Evolutionary conservation across 1,139 yeast genomes (phyloP).

Genomic region (Hyphopichia pseudoburtonii): DNA sequence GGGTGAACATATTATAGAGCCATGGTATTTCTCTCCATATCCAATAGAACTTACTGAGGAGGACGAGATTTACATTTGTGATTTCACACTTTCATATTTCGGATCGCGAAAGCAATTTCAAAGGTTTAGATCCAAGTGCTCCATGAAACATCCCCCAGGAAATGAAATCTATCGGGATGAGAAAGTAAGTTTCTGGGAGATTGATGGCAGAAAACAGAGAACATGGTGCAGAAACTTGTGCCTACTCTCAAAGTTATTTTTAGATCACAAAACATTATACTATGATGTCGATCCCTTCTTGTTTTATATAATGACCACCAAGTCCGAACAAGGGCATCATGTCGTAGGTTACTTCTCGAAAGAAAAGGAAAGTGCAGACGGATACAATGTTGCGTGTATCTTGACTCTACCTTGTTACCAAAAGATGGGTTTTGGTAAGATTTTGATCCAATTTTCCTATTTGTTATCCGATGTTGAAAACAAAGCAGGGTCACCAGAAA

Average conservation of each 20-base stretch:
- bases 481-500: slow-evolving; percentile 95
- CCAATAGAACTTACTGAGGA: slow-evolving; percentile 93
- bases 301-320: slow-evolving; percentile 90
- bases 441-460: slow-evolving; percentile 89
- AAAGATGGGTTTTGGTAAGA: slow-evolving; percentile 88
- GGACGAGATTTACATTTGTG: slow-evolving; percentile 86
- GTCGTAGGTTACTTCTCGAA: slow-evolving; percentile 94
- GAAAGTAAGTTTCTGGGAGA: slow-evolving; percentile 78
- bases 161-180: slow-evolving; percentile 94
- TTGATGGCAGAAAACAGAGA: slow-evolving; percentile 92
- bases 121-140: slow-evolving; percentile 82
- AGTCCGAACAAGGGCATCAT: slow-evolving; percentile 89
- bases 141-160: slow-evolving; percentile 94
- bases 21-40: slow-evolving; percentile 98
- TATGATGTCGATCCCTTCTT: slow-evolving; percentile 97
- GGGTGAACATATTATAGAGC: slow-evolving; percentile 92
- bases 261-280: slow-evolving; percentile 93
- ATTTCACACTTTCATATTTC: slow-evolving; percentile 83
- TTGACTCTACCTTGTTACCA: slow-evolving; percentile 94
- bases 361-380: slow-evolving; percentile 93
- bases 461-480: slow-evolving; percentile 84
- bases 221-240: slow-evolving; percentile 97
- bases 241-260: slow-evolving; percentile 77
- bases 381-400: slow-evolving; percentile 97
- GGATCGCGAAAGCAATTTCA: slow-evolving; percentile 90